A percentile compares a stretch with the other conserved stretches of the same genome.
Conservation (phyloP, 2,329 filamentous ascomycete genomes). For the Diaporthe batatas region DNA sequence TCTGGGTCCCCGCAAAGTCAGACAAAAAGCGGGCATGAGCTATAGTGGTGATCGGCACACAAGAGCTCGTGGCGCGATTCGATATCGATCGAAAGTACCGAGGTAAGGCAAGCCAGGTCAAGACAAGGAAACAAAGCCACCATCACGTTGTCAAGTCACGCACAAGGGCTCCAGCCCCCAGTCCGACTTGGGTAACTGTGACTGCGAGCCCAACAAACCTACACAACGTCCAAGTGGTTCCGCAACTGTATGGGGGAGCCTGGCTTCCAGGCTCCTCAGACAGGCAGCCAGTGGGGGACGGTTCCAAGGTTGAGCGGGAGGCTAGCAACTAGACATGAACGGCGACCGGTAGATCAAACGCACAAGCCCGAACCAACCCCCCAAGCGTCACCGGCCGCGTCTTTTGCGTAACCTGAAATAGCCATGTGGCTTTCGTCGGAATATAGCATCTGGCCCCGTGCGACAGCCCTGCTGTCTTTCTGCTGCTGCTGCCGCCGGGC, state of each 20-base stretch:
- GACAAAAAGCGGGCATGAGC: conserved; percentile 2
- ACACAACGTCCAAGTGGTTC: not conserved
- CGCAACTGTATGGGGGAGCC: too few relatives aligned
- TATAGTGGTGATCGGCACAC: conserved; percentile 21
- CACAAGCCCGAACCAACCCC: conserved; percentile 22
- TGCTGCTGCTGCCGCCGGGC: conserved; percentile 10
- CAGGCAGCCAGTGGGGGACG: not conserved
- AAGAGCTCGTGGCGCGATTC: conserved; percentile 14
- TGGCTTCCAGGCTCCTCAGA: not conserved
- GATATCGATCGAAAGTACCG: conserved; percentile 11
- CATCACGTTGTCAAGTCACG: conserved; percentile 22
- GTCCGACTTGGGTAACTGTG: not conserved
- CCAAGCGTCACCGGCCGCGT: conserved; percentile 31
- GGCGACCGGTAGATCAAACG: conserved; percentile 34
- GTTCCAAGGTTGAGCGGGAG: not conserved
- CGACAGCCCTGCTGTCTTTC: not conserved
- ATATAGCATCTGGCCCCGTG: conserved; percentile 34
- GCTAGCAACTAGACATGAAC: conserved; percentile 30
- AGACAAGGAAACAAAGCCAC: not conserved
- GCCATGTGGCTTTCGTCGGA: conserved; percentile 36
- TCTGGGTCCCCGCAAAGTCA: conserved; percentile 24
- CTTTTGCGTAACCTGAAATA: conserved; percentile 31
- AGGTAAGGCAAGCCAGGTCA: not conserved
- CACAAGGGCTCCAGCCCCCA: not conserved
- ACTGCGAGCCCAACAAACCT: not conserved